Evolutionary conservation across 106 monocot genomes (phyloP), one percentile per base, ranked within the genome.

Genomic region (Narthecium ossifragum): DNA sequence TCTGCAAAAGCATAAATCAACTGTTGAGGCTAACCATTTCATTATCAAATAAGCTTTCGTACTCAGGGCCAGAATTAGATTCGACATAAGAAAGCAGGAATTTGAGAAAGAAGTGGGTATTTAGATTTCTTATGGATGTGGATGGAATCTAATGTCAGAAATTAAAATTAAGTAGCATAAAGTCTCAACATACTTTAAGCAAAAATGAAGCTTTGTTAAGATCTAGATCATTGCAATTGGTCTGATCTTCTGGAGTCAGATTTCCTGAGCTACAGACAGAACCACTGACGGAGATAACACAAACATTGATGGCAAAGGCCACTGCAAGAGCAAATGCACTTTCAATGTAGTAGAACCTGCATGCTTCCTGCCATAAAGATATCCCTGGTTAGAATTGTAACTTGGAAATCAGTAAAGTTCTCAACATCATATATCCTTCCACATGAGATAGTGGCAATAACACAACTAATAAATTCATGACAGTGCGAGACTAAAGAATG

Each of bases 171-270:
- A 37, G 5, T 37, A n/a, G n/a, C 1, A 43, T 13, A 17, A 43
- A 13, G 0, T 43, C 18, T 13, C 0, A 17, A 43, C 6, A 10
- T 43, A 94, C 93, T 64, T 69, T 94, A 22, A 94, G 73, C 26
- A 94, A 65, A 77, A 89, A 89, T 46, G 93, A 85, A 53, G 93
- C 93, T 71, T 83, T 80, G 64, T 89, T 94, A 22, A 94, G 93
- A 73, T 94, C 89, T 31, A 94, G 73, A 56, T 86, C 70, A 28
- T 75, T 54, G 46, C 93, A 94, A 39, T 64, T 94, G 34, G 21
- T 49, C 48, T 69, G 67, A 83, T 94, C 89, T 61, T 77, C 80
- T 45, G 69, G 69, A 37, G 53, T 64, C 62, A 94, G 56, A 75
- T 70, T 65, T 24, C 55, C 20, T 29, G 93, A 85, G 73, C 83